These are phyloP conservation scores for Boletus mariae DNA, from an alignment of 1,284 basidiomycete genomes.

Conservation along the genomic window DNA sequence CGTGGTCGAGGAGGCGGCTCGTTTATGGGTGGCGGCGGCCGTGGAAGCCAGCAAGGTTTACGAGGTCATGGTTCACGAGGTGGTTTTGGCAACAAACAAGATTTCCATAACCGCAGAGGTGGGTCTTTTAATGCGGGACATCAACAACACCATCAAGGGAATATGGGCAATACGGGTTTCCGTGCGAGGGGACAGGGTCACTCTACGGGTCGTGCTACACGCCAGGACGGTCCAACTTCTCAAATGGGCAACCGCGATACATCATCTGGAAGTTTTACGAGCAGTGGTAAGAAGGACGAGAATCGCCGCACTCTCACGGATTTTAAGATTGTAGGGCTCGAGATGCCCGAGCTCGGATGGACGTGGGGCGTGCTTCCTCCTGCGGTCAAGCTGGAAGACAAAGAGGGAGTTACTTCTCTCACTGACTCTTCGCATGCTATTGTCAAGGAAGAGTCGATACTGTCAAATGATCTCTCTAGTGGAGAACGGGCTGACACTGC, in stretches of 20 bases:
- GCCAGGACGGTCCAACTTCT: slow-evolving; percentile 47
- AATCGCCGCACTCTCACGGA: slow-evolving; percentile 87
- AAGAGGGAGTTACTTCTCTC: slow-evolving; percentile 33
- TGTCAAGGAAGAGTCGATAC: slow-evolving; percentile 43
- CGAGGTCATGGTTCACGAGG: slow-evolving; percentile 61
- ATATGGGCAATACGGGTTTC: slow-evolving; percentile 42
- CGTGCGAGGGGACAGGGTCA: slow-evolving; percentile 42
- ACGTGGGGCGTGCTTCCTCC: slow-evolving; percentile 59
- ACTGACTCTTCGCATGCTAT: slow-evolving; percentile 27
- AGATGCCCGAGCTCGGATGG: slow-evolving; percentile 73
- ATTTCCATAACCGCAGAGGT: slow-evolving; percentile 60
- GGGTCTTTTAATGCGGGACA: slow-evolving; percentile 55
- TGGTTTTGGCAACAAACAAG: slow-evolving; percentile 57
- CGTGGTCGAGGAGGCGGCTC: slow-evolving; percentile 40
- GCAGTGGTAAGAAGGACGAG: slow-evolving; percentile 71
- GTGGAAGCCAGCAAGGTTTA: slow-evolving; percentile 36
- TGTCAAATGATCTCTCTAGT: slow-evolving; percentile 27
- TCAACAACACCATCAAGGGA: slow-evolving; percentile 41
- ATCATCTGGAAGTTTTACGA: slow-evolving; percentile 40
- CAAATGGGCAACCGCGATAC: slow-evolving; percentile 42
- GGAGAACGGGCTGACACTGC: slow-evolving; percentile 29
- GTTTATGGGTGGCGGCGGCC: slow-evolving; percentile 38
- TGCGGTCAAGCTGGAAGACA: slow-evolving; percentile 37
- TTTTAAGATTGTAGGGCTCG: slow-evolving; percentile 90
- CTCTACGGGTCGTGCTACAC: slow-evolving; percentile 45